A percentile compares a stretch with the other conserved stretches of the same genome.
Conservation (phyloP, 2,329 filamentous ascomycete genomes). For the Sordariomycetes sp. region DNA sequence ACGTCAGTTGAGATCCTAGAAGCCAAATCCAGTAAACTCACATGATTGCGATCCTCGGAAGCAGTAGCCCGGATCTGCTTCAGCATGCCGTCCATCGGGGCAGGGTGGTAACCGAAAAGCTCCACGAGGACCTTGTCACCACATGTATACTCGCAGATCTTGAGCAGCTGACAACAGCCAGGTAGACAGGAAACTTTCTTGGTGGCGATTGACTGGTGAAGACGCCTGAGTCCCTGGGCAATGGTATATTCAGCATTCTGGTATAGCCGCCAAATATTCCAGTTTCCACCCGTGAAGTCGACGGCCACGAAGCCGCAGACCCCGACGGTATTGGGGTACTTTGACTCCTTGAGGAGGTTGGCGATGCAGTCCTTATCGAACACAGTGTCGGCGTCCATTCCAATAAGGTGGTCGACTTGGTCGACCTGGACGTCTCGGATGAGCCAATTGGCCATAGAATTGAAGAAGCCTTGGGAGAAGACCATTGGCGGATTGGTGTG, state of each 20-base stretch:
- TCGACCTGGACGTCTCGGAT: conserved; percentile 16
- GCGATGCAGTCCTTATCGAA: conserved; percentile 27
- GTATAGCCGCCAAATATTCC: conserved; percentile 15
- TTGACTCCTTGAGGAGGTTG: conserved; percentile 23
- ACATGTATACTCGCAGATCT: conserved; percentile 13
- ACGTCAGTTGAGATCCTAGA: neutral
- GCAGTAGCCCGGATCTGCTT: conserved; percentile 14
- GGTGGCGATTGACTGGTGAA: conserved; percentile 14
- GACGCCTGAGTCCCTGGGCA: conserved; percentile 13
- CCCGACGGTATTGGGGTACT: conserved; percentile 25
- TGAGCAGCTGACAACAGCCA: conserved; percentile 13
- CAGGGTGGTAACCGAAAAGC: conserved; percentile 13
- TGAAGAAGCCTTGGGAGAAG: conserved; percentile 24
- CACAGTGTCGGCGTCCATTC: conserved; percentile 30
- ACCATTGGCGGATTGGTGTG: conserved; percentile 21
- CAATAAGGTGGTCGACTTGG: conserved; percentile 24
- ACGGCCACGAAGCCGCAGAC: conserved; percentile 29
- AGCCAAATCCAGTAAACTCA: conserved; percentile 1
- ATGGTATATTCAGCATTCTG: conserved; percentile 16
- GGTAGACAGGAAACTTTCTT: conserved; percentile 14
- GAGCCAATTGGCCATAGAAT: conserved; percentile 21
- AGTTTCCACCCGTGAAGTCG: conserved; percentile 12
- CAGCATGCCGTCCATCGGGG: conserved; percentile 11
- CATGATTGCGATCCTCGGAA: conserved; percentile 13
- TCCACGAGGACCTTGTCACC: conserved; percentile 12